Conservation (phyloP, 495 filamentous ascomycete genomes). For the Talaromyces proteolyticus region DNA sequence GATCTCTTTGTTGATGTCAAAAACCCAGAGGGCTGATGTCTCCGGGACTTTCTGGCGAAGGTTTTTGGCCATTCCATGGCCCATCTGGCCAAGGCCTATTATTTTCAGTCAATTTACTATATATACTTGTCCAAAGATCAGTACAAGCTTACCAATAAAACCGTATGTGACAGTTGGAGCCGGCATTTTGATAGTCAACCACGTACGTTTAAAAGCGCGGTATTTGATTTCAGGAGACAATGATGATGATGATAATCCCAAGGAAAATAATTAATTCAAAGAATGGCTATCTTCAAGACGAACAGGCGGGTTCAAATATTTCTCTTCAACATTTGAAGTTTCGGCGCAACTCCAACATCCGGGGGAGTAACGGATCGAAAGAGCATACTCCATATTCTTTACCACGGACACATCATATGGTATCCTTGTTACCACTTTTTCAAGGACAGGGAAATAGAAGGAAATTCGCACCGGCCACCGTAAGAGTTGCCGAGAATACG, state of each 20-base stretch:
- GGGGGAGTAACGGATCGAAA: background rate
- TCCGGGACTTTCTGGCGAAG: constrained; percentile 29
- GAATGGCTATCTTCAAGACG: background rate
- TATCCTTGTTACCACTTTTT: no score
- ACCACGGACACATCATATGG: no score
- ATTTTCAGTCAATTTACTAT: background rate
- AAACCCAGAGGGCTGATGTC: constrained; percentile 25
- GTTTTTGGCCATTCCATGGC: constrained; percentile 35
- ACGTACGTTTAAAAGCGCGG: background rate
- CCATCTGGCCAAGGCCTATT: constrained; percentile 46
- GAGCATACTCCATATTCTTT: background rate
- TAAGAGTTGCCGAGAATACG: no score
- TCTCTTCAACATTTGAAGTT: background rate
- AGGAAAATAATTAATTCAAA: no score
- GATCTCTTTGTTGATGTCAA: constrained; percentile 25
- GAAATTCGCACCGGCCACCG: no score
- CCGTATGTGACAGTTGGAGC: background rate
- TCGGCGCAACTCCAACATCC: no score
- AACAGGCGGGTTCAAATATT: background rate
- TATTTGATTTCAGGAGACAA: background rate
- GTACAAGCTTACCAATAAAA: background rate
- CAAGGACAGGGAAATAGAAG: no score
- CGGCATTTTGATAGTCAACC: background rate
- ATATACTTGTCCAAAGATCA: background rate
- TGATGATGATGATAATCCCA: background rate